phyloP scores from a whole-genome alignment of 148 eudicot genomes.

The Drosera capensis region DNA sequence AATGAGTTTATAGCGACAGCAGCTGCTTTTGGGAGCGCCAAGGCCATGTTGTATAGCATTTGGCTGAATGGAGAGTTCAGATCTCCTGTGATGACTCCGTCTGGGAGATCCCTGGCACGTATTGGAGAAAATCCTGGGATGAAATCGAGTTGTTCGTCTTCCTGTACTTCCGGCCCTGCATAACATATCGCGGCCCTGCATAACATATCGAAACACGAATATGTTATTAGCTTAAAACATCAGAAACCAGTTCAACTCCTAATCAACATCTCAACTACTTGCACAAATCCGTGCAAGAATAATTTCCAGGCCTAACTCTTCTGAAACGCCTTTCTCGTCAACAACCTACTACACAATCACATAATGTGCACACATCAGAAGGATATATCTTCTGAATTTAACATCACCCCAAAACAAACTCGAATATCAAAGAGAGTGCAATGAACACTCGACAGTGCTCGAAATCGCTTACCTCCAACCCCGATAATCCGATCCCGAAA shows the following conservation, averaged over 20 bases:
- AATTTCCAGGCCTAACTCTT: no score
- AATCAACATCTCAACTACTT: background rate
- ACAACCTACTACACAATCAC: no score
- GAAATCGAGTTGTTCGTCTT: constrained; percentile 16
- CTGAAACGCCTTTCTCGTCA: no score
- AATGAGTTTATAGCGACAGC: constrained; percentile 35
- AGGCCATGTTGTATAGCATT: constrained; percentile 45
- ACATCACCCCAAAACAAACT: no score
- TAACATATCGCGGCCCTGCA: background rate
- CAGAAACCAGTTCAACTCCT: background rate
- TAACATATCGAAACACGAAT: background rate
- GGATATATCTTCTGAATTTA: no score
- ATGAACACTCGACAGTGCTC: no score
- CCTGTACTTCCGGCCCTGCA: constrained; percentile 14
- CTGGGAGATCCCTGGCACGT: constrained; percentile 28
- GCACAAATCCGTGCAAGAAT: no score
- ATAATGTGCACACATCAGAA: no score
- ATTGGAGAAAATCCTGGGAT: constrained; percentile 36
- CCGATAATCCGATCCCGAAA: no score
- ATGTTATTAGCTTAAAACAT: background rate
- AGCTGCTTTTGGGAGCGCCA: constrained; percentile 19
- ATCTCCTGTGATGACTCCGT: constrained; percentile 27
- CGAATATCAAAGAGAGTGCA: no score
- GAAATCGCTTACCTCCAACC: no score
- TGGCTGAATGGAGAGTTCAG: constrained; percentile 26